Conservation (phyloP, 306 rosid species). For the Boehmeria nivea region DNA sequence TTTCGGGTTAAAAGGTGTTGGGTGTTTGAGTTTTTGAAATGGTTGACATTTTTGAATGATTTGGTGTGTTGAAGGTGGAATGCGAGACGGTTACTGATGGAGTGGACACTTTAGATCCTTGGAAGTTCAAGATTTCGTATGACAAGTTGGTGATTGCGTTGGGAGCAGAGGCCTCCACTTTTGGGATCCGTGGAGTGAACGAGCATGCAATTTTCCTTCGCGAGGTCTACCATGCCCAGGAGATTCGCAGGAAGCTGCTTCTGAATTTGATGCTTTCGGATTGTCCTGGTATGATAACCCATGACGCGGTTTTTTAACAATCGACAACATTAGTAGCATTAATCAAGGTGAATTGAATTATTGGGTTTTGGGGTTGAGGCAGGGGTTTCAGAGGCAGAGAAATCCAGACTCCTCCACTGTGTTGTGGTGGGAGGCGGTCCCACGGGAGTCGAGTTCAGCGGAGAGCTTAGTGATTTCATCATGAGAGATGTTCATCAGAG, state of each 20-base stretch:
- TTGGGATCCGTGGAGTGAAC: slow-evolving; percentile 81
- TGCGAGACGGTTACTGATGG: slow-evolving; percentile 79
- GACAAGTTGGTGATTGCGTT: slow-evolving; percentile 83
- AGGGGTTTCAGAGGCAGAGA: slow-evolving; percentile 78
- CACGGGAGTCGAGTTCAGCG: slow-evolving; percentile 97
- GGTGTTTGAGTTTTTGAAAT: slow-evolving; percentile 1
- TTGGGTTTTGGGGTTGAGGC: slow-evolving; percentile 29
- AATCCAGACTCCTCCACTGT: slow-evolving; percentile 73
- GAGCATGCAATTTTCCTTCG: slow-evolving; percentile 90
- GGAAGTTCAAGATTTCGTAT: slow-evolving; percentile 74
- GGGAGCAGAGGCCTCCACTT: slow-evolving; percentile 79
- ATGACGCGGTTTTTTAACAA: background rate
- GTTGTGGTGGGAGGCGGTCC: slow-evolving; percentile 99
- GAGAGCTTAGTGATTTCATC: slow-evolving; percentile 96
- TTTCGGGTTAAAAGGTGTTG: background rate
- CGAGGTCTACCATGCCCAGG: slow-evolving; percentile 94
- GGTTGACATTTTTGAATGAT: slow-evolving; percentile 19
- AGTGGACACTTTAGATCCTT: slow-evolving; percentile 48
- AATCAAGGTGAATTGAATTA: slow-evolving; percentile 9
- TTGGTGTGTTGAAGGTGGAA: slow-evolving; percentile 55
- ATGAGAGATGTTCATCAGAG: slow-evolving; percentile 73
- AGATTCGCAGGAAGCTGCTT: slow-evolving; percentile 91
- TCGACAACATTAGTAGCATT: slow-evolving; percentile 1
- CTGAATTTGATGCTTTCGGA: slow-evolving; percentile 85
- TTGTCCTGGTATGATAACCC: slow-evolving; percentile 57